These are phyloP conservation scores for Yamadazyma aaseri DNA, from an alignment of 1,139 yeast genomes.

Conservation along the genomic window DNA sequence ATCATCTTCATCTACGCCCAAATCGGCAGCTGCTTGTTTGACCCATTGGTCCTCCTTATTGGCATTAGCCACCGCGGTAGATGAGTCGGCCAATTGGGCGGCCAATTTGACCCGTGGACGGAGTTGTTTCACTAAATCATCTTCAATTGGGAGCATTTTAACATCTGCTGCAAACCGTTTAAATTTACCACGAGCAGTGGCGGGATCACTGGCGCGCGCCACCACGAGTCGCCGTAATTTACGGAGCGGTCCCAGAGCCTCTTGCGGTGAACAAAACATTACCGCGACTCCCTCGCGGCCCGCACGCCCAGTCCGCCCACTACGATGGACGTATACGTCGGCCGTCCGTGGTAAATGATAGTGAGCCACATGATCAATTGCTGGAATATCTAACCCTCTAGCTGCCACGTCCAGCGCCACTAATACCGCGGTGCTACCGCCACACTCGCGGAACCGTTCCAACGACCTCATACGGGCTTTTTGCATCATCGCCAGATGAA, in stretches of 20 bases:
- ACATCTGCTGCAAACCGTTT: conserved; percentile 49
- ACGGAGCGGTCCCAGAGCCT: conserved; percentile 81
- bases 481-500: conserved; percentile 94
- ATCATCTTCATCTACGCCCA: conserved; percentile 71
- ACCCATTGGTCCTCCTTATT: conserved; percentile 81
- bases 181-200: conserved; percentile 31
- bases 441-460: conserved; percentile 65
- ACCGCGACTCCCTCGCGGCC: conserved; percentile 92
- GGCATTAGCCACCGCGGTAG: conserved; percentile 55
- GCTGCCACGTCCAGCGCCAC: conserved; percentile 99
- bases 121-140: conserved; percentile 67
- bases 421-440: conserved; percentile 61
- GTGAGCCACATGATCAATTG: conserved; percentile 91
- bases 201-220: conserved; percentile 22
- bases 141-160: conserved; percentile 72
- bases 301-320: conserved; percentile 98
- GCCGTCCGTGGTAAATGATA: conserved; percentile 95
- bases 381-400: conserved; percentile 92
- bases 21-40: conserved; percentile 86
- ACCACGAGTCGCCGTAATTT: conserved; percentile 64
- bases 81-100: conserved; percentile 70
- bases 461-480: conserved; percentile 85
- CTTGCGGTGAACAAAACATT: conserved; percentile 90
- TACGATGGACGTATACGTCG: conserved; percentile 90
- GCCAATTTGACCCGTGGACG: conserved; percentile 70